Conservation (phyloP, 139 green algal species). For the Dunaliella sp. region DNA sequence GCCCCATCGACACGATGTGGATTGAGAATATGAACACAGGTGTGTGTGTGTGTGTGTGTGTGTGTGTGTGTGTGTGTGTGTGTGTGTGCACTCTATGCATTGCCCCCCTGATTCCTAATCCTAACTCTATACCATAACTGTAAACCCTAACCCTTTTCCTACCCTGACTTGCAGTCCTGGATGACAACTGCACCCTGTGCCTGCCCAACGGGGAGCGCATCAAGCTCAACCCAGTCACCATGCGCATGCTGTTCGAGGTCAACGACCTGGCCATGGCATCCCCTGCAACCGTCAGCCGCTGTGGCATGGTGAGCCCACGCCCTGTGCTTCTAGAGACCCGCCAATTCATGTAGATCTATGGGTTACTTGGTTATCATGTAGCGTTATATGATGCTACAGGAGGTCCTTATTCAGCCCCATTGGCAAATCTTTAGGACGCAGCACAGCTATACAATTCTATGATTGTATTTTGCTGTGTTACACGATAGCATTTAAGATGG, state of each 20-base stretch:
- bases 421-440: too few relatives aligned
- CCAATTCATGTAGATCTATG: too few relatives aligned
- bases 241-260: conserved; percentile 82
- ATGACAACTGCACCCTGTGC: conserved; percentile 78
- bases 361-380: too few relatives aligned
- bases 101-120: too few relatives aligned
- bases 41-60: conserved; percentile 11
- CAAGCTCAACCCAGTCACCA: conserved; percentile 72
- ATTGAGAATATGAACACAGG: conserved; percentile 79
- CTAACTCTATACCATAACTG: too few relatives aligned
- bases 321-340: too few relatives aligned
- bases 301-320: conserved; percentile 63
- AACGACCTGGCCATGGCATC: conserved; percentile 68
- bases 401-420: too few relatives aligned
- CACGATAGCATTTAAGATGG: too few relatives aligned
- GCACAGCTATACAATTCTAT: conserved; percentile 8
- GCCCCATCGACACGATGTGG: conserved; percentile 80
- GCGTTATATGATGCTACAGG: too few relatives aligned
- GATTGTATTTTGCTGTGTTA: too few relatives aligned
- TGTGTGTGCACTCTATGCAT: neutral
- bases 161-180: conserved; percentile 66
- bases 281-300: conserved; percentile 62
- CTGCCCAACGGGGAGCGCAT: conserved; percentile 84
- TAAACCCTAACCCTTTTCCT: too few relatives aligned
- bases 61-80: neutral